These are phyloP conservation scores for Tricharina praecox DNA, from an alignment of 495 filamentous ascomycete genomes.

Conservation along the genomic window DNA sequence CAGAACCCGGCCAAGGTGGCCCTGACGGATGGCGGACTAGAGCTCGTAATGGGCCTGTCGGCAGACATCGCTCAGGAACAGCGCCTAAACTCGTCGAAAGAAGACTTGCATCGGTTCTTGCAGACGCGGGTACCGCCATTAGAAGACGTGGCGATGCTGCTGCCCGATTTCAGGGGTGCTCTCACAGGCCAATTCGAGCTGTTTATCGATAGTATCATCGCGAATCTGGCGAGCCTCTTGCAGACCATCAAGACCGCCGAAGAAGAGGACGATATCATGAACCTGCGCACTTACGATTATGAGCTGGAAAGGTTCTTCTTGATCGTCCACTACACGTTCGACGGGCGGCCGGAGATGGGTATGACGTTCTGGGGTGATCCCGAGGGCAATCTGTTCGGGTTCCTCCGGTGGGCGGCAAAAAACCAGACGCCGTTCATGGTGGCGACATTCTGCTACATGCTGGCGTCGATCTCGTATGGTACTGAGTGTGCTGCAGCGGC, in stretches of 20 bases:
- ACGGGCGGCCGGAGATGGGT: slow-evolving; percentile 62
- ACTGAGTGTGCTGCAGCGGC: slow-evolving; percentile 62
- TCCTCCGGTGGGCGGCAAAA: slow-evolving; percentile 86
- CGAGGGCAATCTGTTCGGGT: slow-evolving; percentile 80
- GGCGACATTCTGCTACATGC: slow-evolving; percentile 88
- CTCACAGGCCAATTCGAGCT: slow-evolving; percentile 66
- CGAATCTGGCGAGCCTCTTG: slow-evolving; percentile 84
- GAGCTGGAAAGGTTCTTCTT: slow-evolving; percentile 81
- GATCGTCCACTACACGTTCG: slow-evolving; percentile 80
- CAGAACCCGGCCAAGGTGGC: slow-evolving; percentile 32
- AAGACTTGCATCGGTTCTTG: slow-evolving; percentile 59
- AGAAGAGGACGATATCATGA: slow-evolving; percentile 62
- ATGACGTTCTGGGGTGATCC: slow-evolving; percentile 76
- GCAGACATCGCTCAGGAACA: slow-evolving; percentile 49
- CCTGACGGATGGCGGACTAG: slow-evolving; percentile 79
- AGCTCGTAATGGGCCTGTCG: slow-evolving; percentile 72
- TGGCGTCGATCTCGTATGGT: slow-evolving; percentile 66
- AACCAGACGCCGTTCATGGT: slow-evolving; percentile 83
- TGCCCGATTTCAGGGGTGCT: slow-evolving; percentile 44
- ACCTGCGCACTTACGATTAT: slow-evolving; percentile 56
- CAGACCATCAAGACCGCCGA: slow-evolving; percentile 74
- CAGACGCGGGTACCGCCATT: slow-evolving; percentile 57
- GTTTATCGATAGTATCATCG: slow-evolving; percentile 78
- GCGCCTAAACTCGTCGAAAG: slow-evolving; percentile 24
- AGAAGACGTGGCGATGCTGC: slow-evolving; percentile 43